These are phyloP conservation scores for Inonotus obliquus DNA, from an alignment of 1,284 basidiomycete genomes.

Conservation along the genomic window DNA sequence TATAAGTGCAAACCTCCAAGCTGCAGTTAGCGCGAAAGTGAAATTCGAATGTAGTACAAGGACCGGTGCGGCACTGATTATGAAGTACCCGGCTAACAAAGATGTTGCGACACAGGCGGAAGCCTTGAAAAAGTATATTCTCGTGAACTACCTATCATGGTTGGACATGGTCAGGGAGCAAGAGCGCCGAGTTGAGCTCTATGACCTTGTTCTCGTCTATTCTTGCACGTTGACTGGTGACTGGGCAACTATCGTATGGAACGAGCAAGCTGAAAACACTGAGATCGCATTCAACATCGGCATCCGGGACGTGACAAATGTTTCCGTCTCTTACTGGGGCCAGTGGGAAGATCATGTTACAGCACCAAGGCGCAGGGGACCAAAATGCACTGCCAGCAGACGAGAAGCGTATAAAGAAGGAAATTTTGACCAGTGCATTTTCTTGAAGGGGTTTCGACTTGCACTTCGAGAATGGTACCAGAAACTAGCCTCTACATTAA, in stretches of 20 bases:
- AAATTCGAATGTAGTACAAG: neutral
- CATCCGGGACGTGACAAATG: neutral
- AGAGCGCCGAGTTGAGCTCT: neutral
- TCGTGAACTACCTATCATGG: neutral
- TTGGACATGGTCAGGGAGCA: neutral
- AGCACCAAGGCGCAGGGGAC: neutral
- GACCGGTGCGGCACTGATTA: neutral
- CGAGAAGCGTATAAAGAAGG: neutral
- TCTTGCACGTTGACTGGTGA: neutral
- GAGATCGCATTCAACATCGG: neutral
- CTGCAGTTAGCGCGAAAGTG: neutral
- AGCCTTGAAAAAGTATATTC: neutral
- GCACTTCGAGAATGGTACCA: neutral
- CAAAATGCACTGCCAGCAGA: neutral
- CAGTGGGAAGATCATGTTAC: neutral
- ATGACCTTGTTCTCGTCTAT: slow-evolving; percentile 7
- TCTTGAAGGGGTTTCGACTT: neutral
- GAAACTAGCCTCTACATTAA: neutral
- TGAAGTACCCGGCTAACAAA: neutral
- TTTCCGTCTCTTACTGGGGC: neutral
- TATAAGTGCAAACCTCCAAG: neutral
- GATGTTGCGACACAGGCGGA: neutral
- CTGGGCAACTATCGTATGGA: neutral
- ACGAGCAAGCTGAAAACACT: neutral
- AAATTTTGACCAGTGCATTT: neutral